Conservation (phyloP, 805 yeast species). For the Cyberlindnera americana region DNA sequence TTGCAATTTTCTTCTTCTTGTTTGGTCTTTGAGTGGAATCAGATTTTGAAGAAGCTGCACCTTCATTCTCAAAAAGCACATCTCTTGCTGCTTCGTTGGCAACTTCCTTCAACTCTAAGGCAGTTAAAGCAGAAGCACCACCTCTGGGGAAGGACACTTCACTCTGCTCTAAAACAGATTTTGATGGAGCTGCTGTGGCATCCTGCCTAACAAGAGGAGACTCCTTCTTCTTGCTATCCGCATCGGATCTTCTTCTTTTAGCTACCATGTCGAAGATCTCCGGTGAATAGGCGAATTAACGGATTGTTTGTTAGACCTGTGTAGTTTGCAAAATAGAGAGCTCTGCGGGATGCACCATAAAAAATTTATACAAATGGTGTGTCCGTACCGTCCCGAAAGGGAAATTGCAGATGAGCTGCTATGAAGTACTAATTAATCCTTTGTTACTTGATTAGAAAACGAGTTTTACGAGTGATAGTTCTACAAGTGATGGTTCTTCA, state of each 20-base stretch:
- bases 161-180: slow-evolving; percentile 34
- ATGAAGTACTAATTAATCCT: not conserved
- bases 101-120: slow-evolving; percentile 88
- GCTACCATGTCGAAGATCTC: slow-evolving; percentile 18
- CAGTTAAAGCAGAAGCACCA: slow-evolving; percentile 80
- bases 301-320: not conserved
- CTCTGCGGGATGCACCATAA: slow-evolving; percentile 2
- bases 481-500: no score
- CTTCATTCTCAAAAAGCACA: slow-evolving; percentile 57
- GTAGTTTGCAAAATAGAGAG: not conserved
- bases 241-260: slow-evolving; percentile 49
- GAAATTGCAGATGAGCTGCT: slow-evolving; percentile 23
- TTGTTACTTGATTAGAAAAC: no score
- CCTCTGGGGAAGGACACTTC: slow-evolving; percentile 85
- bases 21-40: slow-evolving; percentile 27
- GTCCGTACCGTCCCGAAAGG: slow-evolving; percentile 22
- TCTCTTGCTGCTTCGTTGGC: slow-evolving; percentile 90
- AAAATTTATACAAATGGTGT: slow-evolving; percentile 20
- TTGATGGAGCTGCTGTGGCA: slow-evolving; percentile 34
- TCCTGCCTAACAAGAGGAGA: slow-evolving; percentile 40
- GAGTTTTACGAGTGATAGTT: no score
- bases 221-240: slow-evolving; percentile 32
- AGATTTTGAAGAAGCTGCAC: slow-evolving; percentile 7
- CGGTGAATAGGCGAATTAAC: not conserved
- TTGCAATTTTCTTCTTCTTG: slow-evolving; percentile 40